phyloP scores from a whole-genome alignment of 1,139 yeast genomes.

The Meyerozyma carpophila region DNA sequence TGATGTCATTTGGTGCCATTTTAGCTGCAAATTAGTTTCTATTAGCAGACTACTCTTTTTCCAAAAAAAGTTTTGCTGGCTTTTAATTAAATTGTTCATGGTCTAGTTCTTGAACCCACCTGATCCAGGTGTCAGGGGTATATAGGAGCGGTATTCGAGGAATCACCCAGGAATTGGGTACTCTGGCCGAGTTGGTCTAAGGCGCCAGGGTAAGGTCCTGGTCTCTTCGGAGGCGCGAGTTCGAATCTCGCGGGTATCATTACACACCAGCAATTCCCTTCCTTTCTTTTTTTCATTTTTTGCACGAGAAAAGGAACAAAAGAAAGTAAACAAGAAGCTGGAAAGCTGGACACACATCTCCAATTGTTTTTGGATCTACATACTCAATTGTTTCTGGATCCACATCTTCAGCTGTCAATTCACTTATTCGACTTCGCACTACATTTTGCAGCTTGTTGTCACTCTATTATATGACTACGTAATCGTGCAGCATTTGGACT shows the following conservation, averaged over 20 bases:
- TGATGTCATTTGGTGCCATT: too few species aligned
- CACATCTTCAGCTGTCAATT: too few species aligned
- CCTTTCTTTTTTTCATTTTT: not conserved
- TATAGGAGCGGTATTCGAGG: not conserved
- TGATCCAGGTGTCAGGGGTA: not conserved
- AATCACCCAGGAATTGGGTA: conserved; percentile 31
- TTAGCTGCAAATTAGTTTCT: too few species aligned
- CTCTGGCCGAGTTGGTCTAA: conserved; percentile 47
- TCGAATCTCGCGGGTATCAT: conserved; percentile 52
- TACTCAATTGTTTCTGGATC: not conserved
- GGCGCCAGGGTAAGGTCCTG: conserved; percentile 51
- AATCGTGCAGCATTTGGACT: not conserved
- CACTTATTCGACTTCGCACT: too few species aligned
- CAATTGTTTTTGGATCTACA: not conserved
- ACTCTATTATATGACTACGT: not conserved
- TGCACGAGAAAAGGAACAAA: too few species aligned
- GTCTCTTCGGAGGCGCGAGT: conserved; percentile 57
- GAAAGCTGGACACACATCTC: too few species aligned
- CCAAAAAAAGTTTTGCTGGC: too few species aligned
- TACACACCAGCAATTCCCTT: conserved; percentile 5
- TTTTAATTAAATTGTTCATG: too few species aligned
- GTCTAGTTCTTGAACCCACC: too few species aligned
- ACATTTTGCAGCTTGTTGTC: too few species aligned
- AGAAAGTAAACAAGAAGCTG: too few species aligned
- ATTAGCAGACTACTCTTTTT: too few species aligned